phyloP scores from a whole-genome alignment of 2,329 filamentous ascomycete species.

The Calonectria hongkongensis region DNA sequence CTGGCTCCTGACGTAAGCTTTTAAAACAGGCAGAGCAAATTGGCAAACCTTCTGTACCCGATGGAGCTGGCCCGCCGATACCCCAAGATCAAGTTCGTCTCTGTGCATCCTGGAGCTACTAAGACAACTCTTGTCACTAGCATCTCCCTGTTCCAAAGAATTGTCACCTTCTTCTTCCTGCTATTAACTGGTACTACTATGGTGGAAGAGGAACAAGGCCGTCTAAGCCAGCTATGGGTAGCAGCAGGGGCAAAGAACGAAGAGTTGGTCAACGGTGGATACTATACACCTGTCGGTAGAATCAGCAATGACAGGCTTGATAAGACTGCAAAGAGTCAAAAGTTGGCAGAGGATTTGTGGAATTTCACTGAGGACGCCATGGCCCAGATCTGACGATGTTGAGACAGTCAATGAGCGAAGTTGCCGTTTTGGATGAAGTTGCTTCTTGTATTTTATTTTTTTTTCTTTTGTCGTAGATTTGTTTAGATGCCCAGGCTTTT shows the following conservation, averaged over 20 bases:
- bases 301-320: background rate
- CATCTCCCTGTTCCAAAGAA: background rate
- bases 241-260: slow-evolving; percentile 7
- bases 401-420: too few species aligned
- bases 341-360: background rate
- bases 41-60: slow-evolving; percentile 24
- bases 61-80: slow-evolving; percentile 6
- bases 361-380: background rate
- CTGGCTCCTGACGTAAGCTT: background rate
- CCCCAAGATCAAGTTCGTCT: slow-evolving; percentile 4
- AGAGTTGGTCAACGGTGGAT: background rate
- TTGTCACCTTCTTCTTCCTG: background rate
- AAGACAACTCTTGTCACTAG: background rate
- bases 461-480: too few species aligned
- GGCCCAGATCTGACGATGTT: background rate
- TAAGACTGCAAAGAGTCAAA: background rate
- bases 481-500: too few species aligned
- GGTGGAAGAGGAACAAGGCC: background rate
- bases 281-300: slow-evolving; percentile 9
- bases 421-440: too few species aligned
- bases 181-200: background rate
- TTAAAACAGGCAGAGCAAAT: slow-evolving; percentile 24
- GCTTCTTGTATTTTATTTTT: too few species aligned
- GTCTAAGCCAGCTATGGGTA: background rate
- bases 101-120: slow-evolving; percentile 23